Conservation (phyloP, 23 red algal genomes). For the Gracilaria caudata region DNA sequence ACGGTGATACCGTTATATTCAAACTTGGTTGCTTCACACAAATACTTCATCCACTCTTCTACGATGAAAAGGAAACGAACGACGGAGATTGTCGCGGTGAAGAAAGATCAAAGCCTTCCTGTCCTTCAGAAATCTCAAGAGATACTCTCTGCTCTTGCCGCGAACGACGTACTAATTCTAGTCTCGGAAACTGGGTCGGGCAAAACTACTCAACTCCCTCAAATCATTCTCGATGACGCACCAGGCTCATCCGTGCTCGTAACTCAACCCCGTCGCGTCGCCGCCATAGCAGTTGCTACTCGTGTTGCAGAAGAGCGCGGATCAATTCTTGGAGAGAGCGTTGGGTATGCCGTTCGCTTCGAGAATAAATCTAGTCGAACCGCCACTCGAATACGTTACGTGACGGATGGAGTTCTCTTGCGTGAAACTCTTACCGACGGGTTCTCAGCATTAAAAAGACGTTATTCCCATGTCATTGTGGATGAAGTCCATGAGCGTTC, state of each 20-base stretch:
- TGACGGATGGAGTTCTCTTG: slow-evolving; percentile 90
- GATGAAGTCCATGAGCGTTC: slow-evolving; percentile 99
- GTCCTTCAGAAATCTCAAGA: slow-evolving; percentile 14
- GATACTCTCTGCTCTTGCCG: slow-evolving; percentile 53
- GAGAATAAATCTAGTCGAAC: slow-evolving; percentile 64
- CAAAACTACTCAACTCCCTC: slow-evolving; percentile 92
- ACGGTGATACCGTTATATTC: too few relatives aligned
- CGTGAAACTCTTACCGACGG: slow-evolving; percentile 74
- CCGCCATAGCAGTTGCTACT: slow-evolving; percentile 79
- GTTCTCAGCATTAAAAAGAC: slow-evolving; percentile 39
- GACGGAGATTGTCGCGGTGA: not conserved
- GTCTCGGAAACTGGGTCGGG: slow-evolving; percentile 86
- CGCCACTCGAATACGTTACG: slow-evolving; percentile 79
- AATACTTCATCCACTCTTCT: not conserved
- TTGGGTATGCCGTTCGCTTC: slow-evolving; percentile 95
- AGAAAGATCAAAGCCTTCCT: slow-evolving; percentile 43
- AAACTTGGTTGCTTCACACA: too few relatives aligned
- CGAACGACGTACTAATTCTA: slow-evolving; percentile 80
- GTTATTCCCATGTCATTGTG: slow-evolving; percentile 79
- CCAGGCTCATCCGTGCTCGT: slow-evolving; percentile 62
- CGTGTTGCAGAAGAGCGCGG: slow-evolving; percentile 87
- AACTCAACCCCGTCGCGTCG: slow-evolving; percentile 94
- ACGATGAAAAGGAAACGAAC: slow-evolving; percentile 48
- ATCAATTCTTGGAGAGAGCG: slow-evolving; percentile 59
- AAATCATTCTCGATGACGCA: slow-evolving; percentile 69